Evolutionary conservation across 75 land plant species (phyloP), one percentile per base, ranked within the genome.

Genomic region (Larix kaempferi): DNA sequence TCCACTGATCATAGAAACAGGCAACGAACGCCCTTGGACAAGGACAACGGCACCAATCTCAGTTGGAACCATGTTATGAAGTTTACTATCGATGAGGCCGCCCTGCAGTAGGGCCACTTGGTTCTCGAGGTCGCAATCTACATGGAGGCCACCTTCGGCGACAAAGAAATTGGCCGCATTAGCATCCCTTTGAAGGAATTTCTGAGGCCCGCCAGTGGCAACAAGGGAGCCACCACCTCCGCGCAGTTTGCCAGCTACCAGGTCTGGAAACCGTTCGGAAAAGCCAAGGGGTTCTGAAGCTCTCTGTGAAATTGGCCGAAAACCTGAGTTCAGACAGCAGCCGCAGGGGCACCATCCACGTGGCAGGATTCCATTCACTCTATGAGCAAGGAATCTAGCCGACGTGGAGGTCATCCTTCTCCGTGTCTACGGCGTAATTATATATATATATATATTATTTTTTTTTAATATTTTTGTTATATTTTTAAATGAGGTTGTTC

Each of bases 181-280:
- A n/a, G 27, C 63, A 6, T 74, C 12, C 80, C 80, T 0, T 6
- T 80, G 26, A 17, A 73, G 16, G 77, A 52, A 49, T 49, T 49
- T 6, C 19, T 16, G 2, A 27, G 4, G 6, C 17, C 35, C 7
- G 5, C 5, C 7, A 39, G 71, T 5, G 71, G 37, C 16, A 16
- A 39, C 60, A 84, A 63, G 39, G 76, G 15, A 72, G 78, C 25
- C 56, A 78, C 3, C 71, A 73, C 17, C 21, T 49, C 54, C 54
- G 39, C 15, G 25, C 29, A 62, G 13, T 75, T 55, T 25, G 80
- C 63, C 56, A 73, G 74, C 65, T 84, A 79, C 66, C 81, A 79
- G 71, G 84, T 87, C 16, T 27, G 80, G 29, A 72, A 39, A 15
- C 79, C 84, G 56, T 81, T 79, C 27, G 89, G 89, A 2, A 78